Base-by-base conservation (phyloP, 352 stramenopile species). In the Globisporangium sylvaticum region DNA sequence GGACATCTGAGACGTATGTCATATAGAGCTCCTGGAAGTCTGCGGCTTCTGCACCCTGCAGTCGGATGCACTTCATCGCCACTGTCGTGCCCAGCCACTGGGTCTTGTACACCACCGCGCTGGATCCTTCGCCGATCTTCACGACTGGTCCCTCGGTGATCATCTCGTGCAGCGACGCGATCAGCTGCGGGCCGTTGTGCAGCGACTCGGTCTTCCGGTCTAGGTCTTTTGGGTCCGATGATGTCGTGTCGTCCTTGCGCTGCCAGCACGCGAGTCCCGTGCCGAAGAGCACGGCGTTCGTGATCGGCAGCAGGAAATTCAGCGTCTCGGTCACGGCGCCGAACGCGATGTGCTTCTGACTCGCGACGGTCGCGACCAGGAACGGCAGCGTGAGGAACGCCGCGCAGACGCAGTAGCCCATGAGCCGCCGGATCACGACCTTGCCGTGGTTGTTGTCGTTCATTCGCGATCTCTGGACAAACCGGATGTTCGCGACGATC, bases 21-120 rank as follows among this genome's bases (percentile, higher is more conserved):
- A 84, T 80, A 67, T 91, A 91, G 44, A 91, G 65, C 14, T 89
- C 76, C 56, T 69, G 57, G 31, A 69, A 64, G 37, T 86, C 73
- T 14, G 62, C 71, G 34, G 66, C 76, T 65, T 89, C 79, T 1
- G 67, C 64, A 50, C 74, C 74, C 22, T 83, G 74, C 0, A 91
- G 67, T 1, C 80, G 78, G 31, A 91, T 79, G 66, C 81, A 90
- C 66, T 91, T 91, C 57, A 91, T 81, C n/a, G 83, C 83, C 15
- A 90, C 81, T 0, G 81, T 89, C 50, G 89, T 91, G n/a, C 81
- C 83, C 18, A 91, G 73, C 81, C 81, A 91, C 60, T 89, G 78
- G 1, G 73, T 83, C 59, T 81, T 83, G 70, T 86, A 91, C 48
- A 91, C 81, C 39, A 89, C 71, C 0, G 79, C 81, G 62, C 81